Evolutionary conservation across 2,329 filamentous ascomycete genomes (phyloP), one percentile per base, ranked within the genome.

Genomic region (Paracorniculantispora psalliotae): DNA sequence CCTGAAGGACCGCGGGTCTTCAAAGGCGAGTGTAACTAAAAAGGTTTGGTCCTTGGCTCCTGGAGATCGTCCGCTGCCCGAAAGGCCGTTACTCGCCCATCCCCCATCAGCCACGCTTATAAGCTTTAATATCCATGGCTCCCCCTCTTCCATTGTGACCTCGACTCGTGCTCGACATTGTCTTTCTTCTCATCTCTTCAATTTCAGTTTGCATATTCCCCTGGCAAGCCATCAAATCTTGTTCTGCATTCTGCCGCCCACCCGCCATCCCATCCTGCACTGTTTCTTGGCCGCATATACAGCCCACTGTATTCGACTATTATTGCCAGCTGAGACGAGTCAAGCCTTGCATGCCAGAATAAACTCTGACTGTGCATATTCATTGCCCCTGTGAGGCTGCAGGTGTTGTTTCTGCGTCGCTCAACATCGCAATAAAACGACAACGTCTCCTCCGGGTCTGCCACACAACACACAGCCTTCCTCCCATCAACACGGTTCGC

Each of bases 121-220:
- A 35, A 30, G 37, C 37, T 57, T 57, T 57, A 57, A 35, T 57
- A 57, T 57, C 55, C 55, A 50, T 35, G 39, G 19, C 26, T 47
- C 55, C 55, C 47, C 55, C 44, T 57, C 55, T 39, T 49, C 46
- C 17, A 12, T 41, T 57, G 30, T 30, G 19, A n/a, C 10, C 33
- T 57, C 26, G 44, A 30, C 44, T 57, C 30, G 30, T 17, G 13
- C 43, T 49, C n/a, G 43, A 49, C 54, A 57, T 44, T 44, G 26
- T 37, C n/a, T 49, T 46, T 57, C n/a, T 49, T 23, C 41, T 41
- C 35, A 15, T 39, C 28, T 19, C 43, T 33, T 46, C 35, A 44
- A 43, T 41, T 23, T 21, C 44, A 41, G n/a, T 26, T 19, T 5
- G 25, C 30, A 19, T 33, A 35, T 17, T 5, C 13, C 19, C 26